Percentiles rank a stretch among this genome's conserved stretches.
phyloP scores from a whole-genome alignment of 2,329 filamentous ascomycete species.

The Scedosporium boydii region DNA sequence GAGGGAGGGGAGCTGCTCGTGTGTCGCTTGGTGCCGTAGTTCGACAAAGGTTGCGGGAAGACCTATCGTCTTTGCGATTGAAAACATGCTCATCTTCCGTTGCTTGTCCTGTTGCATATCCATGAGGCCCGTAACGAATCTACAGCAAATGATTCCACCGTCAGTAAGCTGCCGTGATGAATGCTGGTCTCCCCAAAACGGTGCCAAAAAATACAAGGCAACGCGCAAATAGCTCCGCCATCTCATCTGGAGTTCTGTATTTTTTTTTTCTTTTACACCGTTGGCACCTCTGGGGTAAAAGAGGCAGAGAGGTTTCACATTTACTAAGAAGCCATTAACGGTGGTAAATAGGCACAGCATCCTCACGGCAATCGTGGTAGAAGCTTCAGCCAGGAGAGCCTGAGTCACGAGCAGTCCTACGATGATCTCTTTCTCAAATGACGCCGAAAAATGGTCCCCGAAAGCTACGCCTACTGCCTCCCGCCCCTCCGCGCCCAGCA shows the following conservation, averaged over 20 bases:
- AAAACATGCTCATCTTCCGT: slow-evolving; percentile 64
- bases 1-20: slow-evolving; percentile 75
- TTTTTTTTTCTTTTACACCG: too few relatives aligned
- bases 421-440: not conserved
- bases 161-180: too few relatives aligned
- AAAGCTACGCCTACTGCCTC: not conserved
- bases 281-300: too few relatives aligned
- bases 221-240: too few relatives aligned
- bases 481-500: not conserved
- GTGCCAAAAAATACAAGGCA: too few relatives aligned
- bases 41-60: slow-evolving; percentile 77
- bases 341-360: slow-evolving; percentile 5
- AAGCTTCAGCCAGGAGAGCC: not conserved
- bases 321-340: not conserved
- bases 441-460: not conserved
- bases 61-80: slow-evolving; percentile 56
- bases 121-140: slow-evolving; percentile 72
- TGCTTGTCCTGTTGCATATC: slow-evolving; percentile 62
- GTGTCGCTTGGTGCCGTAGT: slow-evolving; percentile 79
- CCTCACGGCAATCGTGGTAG: not conserved
- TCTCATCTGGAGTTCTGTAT: too few relatives aligned
- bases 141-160: slow-evolving; percentile 17
- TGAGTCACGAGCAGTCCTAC: not conserved
- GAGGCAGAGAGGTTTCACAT: not conserved
- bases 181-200: too few relatives aligned